A percentile compares a stretch with the other conserved stretches of the same genome.
These are phyloP conservation scores for Stagonosporopsis cucurbitacearum DNA, from an alignment of 2,329 filamentous ascomycete genomes.

Conservation along the genomic window DNA sequence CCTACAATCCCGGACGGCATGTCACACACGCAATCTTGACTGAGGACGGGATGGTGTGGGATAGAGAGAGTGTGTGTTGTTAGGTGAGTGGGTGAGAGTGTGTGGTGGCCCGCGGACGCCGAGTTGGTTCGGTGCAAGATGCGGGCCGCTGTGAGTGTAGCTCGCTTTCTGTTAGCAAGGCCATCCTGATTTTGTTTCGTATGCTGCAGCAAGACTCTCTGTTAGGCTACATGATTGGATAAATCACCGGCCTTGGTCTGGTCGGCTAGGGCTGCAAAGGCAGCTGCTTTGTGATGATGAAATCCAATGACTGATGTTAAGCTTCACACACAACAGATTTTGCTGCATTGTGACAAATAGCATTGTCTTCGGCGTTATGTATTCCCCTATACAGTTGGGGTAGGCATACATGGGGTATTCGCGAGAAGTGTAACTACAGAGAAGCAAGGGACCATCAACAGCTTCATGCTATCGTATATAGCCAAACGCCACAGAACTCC, in stretches of 20 bases:
- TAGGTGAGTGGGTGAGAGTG: slow-evolving; percentile 1
- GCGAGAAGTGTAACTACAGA: slow-evolving; percentile 6
- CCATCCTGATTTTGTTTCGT: slow-evolving; percentile 7
- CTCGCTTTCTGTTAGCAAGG: slow-evolving; percentile 12
- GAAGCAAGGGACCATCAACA: background rate
- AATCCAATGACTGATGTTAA: background rate
- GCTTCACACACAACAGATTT: background rate
- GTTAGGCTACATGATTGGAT: background rate
- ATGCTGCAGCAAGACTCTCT: slow-evolving; percentile 4
- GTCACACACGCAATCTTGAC: slow-evolving; percentile 3
- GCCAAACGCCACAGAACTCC: slow-evolving; percentile 1
- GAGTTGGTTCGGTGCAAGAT: slow-evolving; percentile 10
- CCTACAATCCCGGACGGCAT: background rate
- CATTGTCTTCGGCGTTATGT: background rate
- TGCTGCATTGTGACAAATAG: slow-evolving; percentile 3
- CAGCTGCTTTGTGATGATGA: background rate
- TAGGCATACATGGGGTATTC: slow-evolving; percentile 18
- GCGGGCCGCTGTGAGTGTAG: slow-evolving; percentile 13
- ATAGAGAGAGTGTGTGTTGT: slow-evolving; percentile 4
- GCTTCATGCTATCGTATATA: slow-evolving; percentile 3
- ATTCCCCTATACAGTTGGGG: slow-evolving; percentile 9
- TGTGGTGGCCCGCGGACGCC: slow-evolving; percentile 6
- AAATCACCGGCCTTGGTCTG: background rate
- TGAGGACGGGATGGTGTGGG: background rate
- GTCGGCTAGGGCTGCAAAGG: background rate